Evolutionary conservation across 495 filamentous ascomycete genomes (phyloP).

Genomic region (Hamigera avellanea): DNA sequence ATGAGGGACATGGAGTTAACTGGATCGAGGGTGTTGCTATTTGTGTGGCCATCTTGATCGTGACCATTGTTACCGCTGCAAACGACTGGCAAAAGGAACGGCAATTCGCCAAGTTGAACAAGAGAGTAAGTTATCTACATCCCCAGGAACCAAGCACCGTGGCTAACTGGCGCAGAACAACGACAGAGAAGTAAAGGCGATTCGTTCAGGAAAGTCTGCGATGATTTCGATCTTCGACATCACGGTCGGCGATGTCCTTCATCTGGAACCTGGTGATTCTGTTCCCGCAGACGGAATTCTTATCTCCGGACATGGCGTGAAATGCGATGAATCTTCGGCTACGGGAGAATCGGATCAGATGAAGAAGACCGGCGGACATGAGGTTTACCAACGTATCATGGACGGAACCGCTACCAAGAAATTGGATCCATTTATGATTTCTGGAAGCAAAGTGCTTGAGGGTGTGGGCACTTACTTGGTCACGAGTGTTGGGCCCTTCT

Average conservation of each 20-base stretch:
- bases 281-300: slow-evolving; percentile 51
- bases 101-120: slow-evolving; percentile 70
- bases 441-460: slow-evolving; percentile 53
- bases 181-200: slow-evolving; percentile 64
- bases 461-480: slow-evolving; percentile 54
- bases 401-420: slow-evolving; percentile 43
- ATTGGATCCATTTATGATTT: slow-evolving; percentile 53
- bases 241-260: slow-evolving; percentile 60
- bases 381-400: slow-evolving; percentile 46
- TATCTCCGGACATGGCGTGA: slow-evolving; percentile 50
- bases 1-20: slow-evolving; percentile 42
- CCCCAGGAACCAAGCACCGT: background rate
- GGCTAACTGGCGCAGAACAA: slow-evolving; percentile 42
- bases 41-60: slow-evolving; percentile 62
- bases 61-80: slow-evolving; percentile 60
- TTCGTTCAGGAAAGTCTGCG: slow-evolving; percentile 63
- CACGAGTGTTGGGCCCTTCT: slow-evolving; percentile 50
- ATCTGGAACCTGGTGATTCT: slow-evolving; percentile 63
- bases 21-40: slow-evolving; percentile 79
- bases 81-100: slow-evolving; percentile 73
- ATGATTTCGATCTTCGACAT: slow-evolving; percentile 64
- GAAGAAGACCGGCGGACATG: slow-evolving; percentile 48
- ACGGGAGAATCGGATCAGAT: slow-evolving; percentile 60
- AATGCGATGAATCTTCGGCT: slow-evolving; percentile 59
- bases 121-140: slow-evolving; percentile 32